Evolutionary conservation across 441 rosid genomes (phyloP).

Genomic region (Adansonia madagascariensis): DNA sequence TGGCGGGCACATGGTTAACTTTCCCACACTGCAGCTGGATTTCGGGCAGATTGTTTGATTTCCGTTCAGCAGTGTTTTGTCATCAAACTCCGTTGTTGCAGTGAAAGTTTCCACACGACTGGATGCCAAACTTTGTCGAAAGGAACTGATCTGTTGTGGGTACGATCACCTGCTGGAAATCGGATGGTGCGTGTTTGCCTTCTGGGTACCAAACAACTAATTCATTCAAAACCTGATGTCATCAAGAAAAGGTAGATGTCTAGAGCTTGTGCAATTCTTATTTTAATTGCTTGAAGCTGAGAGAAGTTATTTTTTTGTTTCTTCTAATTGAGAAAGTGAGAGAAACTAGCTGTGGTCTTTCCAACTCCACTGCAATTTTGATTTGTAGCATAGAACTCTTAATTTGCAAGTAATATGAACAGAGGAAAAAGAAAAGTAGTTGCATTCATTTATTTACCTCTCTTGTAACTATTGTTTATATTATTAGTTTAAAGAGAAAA

Average conservation of each 20-base stretch:
- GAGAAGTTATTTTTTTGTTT: constrained; percentile 3
- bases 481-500: too few relatives aligned
- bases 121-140: constrained; percentile 10
- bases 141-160: neutral
- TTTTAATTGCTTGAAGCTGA: constrained; percentile 34
- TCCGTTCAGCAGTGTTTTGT: constrained; percentile 13
- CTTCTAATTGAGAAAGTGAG: constrained; percentile 39
- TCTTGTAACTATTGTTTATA: too few relatives aligned
- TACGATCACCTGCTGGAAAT: neutral
- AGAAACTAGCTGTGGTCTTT: constrained; percentile 41
- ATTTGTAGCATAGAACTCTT: constrained; percentile 55
- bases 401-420: constrained; percentile 39
- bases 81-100: constrained; percentile 10
- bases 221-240: constrained; percentile 33
- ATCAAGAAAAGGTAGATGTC: constrained; percentile 23
- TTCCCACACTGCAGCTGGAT: constrained; percentile 28
- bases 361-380: constrained; percentile 55
- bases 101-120: constrained; percentile 9
- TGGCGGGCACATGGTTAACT: constrained; percentile 22
- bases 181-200: constrained; percentile 14
- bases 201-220: constrained; percentile 24
- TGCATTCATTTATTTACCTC: constrained; percentile 4
- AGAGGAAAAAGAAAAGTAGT: neutral
- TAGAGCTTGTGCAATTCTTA: constrained; percentile 35
- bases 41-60: constrained; percentile 16